phyloP scores from a whole-genome alignment of 192 early-diverging fungal genomes.

The Umbelopsis ramanniana region DNA sequence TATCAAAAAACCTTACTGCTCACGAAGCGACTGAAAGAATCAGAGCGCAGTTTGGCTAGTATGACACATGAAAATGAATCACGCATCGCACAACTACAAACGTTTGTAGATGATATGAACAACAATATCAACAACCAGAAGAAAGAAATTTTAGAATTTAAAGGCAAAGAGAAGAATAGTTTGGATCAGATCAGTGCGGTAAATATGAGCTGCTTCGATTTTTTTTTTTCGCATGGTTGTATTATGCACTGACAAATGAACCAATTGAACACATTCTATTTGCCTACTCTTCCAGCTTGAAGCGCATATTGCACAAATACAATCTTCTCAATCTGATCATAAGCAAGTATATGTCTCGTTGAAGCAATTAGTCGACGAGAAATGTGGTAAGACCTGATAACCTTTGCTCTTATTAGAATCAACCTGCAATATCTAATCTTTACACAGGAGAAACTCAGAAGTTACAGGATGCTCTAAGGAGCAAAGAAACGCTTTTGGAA shows the following conservation, averaged over 20 bases:
- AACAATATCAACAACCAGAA: constrained; percentile 39
- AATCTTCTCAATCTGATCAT: constrained; percentile 41
- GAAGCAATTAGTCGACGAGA: constrained; percentile 44
- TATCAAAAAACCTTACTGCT: constrained; percentile 44
- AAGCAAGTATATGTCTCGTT: constrained; percentile 47
- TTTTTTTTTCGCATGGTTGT: no score
- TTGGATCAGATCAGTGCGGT: constrained; percentile 47
- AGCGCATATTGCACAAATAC: constrained; percentile 41
- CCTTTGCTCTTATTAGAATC: no score
- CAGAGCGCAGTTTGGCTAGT: constrained; percentile 45
- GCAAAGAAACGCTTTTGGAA: constrained; percentile 43
- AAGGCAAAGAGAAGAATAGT: constrained; percentile 48
- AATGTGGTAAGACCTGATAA: constrained; percentile 37
- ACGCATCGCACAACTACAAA: constrained; percentile 44
- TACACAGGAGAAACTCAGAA: constrained; percentile 47
- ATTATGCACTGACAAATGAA: neutral
- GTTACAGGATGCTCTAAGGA: constrained; percentile 38
- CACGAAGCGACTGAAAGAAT: constrained; percentile 47
- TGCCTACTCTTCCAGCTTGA: constrained; percentile 36
- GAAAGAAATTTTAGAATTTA: constrained; percentile 47
- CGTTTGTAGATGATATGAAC: constrained; percentile 49
- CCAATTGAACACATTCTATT: neutral
- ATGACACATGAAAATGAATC: constrained; percentile 51
- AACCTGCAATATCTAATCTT: neutral
- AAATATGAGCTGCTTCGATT: constrained; percentile 8